phyloP scores from a whole-genome alignment of 108 stramenopile species.

The Tribonema minus region DNA sequence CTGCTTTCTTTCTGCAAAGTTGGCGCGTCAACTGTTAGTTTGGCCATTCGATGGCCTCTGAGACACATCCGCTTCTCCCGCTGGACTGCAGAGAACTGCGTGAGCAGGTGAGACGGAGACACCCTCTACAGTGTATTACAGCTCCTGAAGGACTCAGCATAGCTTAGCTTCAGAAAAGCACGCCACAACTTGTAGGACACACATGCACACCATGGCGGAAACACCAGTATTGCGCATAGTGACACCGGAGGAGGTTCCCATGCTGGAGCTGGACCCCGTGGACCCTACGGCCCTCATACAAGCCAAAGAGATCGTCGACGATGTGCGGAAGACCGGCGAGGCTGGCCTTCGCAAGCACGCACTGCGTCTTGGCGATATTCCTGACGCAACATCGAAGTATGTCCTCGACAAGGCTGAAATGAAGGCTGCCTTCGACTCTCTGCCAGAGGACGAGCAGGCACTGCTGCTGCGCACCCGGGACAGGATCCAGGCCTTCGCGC shows the following conservation, averaged over 20 bases:
- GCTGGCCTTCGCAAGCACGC: constrained; percentile 45
- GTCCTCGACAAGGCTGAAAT: constrained; percentile 41
- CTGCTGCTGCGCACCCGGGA: constrained; percentile 71
- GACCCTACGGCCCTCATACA: constrained; percentile 48
- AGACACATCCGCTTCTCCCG: too few species aligned
- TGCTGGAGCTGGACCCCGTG: constrained; percentile 38
- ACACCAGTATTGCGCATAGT: constrained; percentile 10
- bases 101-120: too few species aligned
- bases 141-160: too few species aligned
- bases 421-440: constrained; percentile 48
- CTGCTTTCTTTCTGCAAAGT: too few species aligned
- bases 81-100: too few species aligned
- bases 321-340: constrained; percentile 42
- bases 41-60: too few species aligned
- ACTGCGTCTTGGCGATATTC: constrained; percentile 47
- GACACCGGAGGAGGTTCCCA: constrained; percentile 8
- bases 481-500: constrained; percentile 79
- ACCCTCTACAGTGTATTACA: too few species aligned
- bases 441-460: constrained; percentile 53
- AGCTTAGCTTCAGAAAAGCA: too few species aligned
- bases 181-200: too few species aligned
- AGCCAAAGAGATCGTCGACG: constrained; percentile 48
- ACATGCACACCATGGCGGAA: too few species aligned
- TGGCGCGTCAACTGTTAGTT: too few species aligned
- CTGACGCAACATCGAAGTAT: constrained; percentile 13